Evolutionary conservation across 2,329 filamentous ascomycete genomes (phyloP).

Genomic region (Fusarium avenaceum): DNA sequence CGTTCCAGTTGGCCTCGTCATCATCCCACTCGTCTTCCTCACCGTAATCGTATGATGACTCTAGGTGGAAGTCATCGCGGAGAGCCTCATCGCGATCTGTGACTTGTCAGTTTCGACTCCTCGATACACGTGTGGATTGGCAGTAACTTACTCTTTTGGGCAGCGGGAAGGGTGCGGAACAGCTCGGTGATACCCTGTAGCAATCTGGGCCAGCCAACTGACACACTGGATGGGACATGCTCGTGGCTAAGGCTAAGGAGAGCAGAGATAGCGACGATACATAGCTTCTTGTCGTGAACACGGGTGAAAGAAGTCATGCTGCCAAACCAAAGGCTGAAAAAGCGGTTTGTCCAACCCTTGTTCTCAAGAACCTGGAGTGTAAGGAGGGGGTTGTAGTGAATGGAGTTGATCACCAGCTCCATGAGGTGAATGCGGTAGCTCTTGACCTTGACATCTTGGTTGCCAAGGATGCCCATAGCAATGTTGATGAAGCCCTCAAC

Average conservation of each 20-base stretch:
- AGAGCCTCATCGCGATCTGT: conserved; percentile 90
- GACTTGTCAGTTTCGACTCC: conserved; percentile 45
- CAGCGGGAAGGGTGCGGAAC: conserved; percentile 90
- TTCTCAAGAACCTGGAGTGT: conserved; percentile 88
- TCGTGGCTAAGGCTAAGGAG: conserved; percentile 83
- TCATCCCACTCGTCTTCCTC: conserved; percentile 87
- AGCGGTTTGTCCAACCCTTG: conserved; percentile 97
- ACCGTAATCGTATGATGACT: conserved; percentile 73
- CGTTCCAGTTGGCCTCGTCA: conserved; percentile 85
- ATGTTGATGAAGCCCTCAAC: conserved; percentile 90
- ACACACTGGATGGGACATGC: conserved; percentile 91
- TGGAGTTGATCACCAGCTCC: conserved; percentile 98
- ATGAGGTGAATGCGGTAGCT: conserved; percentile 96
- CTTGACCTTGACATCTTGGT: conserved; percentile 86
- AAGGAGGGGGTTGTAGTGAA: conserved; percentile 95
- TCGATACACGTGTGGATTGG: too few relatives aligned
- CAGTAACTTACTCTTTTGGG: conserved; percentile 79
- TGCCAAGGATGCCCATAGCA: conserved; percentile 84
- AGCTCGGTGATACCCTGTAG: conserved; percentile 89
- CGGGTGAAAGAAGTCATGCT: conserved; percentile 93
- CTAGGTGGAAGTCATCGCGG: conserved; percentile 85
- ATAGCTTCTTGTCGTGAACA: conserved; percentile 99
- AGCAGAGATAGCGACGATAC: conserved; percentile 91
- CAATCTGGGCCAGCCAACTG: conserved; percentile 93
- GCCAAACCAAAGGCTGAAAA: conserved; percentile 98